Evolutionary conservation across 257 asterid genomes (phyloP).

Genomic region (Solanum raphanifolium): DNA sequence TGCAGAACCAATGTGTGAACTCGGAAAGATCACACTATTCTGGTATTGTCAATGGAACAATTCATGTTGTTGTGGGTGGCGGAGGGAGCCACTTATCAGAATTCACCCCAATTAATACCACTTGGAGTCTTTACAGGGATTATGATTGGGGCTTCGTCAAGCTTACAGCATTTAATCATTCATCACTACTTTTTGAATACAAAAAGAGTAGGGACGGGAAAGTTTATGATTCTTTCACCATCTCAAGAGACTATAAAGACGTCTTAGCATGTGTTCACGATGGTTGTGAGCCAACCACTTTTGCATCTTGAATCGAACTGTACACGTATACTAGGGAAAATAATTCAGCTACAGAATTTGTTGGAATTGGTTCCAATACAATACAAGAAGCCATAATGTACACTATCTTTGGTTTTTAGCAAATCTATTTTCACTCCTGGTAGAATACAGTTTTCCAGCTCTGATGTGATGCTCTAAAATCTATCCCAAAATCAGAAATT

Average conservation of each 20-base stretch:
- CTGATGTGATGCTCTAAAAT: background rate
- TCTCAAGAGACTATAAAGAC: slow-evolving; percentile 71
- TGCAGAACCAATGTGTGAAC: slow-evolving; percentile 49
- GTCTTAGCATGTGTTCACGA: slow-evolving; percentile 73
- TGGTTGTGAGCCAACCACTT: slow-evolving; percentile 58
- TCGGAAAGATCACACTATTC: slow-evolving; percentile 32
- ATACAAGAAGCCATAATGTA: background rate
- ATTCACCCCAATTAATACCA: slow-evolving; percentile 33
- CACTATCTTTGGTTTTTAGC: background rate
- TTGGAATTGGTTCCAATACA: background rate
- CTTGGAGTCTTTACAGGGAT: slow-evolving; percentile 73
- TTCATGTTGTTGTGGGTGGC: slow-evolving; percentile 48
- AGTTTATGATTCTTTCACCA: slow-evolving; percentile 73
- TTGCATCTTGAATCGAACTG: slow-evolving; percentile 24
- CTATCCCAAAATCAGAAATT: background rate
- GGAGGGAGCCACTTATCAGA: slow-evolving; percentile 58
- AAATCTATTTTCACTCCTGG: background rate
- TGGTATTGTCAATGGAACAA: slow-evolving; percentile 65
- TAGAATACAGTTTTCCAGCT: background rate
- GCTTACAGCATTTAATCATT: slow-evolving; percentile 57
- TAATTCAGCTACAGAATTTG: background rate
- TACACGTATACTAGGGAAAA: background rate
- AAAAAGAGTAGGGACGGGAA: slow-evolving; percentile 71
- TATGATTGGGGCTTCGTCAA: slow-evolving; percentile 67
- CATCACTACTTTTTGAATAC: slow-evolving; percentile 64